A percentile compares a stretch with the other conserved stretches of the same genome.
These are phyloP conservation scores for Daldinia grandis DNA, from an alignment of 495 filamentous ascomycete species.

Conservation along the genomic window DNA sequence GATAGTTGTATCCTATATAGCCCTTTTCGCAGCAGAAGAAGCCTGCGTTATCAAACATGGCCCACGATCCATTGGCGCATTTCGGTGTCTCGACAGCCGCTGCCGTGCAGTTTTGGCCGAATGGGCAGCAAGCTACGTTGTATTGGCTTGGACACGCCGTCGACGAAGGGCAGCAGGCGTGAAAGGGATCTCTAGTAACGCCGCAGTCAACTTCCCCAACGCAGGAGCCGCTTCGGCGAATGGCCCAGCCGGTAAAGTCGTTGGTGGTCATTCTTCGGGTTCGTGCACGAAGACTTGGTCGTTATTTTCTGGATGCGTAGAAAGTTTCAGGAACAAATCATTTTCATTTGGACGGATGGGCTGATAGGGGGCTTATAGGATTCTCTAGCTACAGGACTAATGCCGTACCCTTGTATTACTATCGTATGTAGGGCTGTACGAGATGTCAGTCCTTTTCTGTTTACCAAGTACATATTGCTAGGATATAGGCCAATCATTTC, in stretches of 20 bases:
- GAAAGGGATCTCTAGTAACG: constrained; percentile 8
- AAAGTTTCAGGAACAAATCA: not conserved
- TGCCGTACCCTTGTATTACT: not conserved
- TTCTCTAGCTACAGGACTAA: not conserved
- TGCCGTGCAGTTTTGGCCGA: constrained; percentile 26
- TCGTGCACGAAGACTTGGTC: not conserved
- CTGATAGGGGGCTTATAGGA: constrained; percentile 1
- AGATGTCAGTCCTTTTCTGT: not conserved
- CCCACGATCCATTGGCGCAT: constrained; percentile 34
- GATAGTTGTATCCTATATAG: constrained; percentile 24
- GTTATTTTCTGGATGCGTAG: not conserved
- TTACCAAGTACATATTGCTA: not conserved
- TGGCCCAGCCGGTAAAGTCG: constrained; percentile 29
- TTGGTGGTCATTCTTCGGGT: not conserved
- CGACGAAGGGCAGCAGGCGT: constrained; percentile 32
- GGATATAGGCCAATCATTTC: not conserved
- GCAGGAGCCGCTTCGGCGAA: constrained; percentile 22
- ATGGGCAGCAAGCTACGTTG: constrained; percentile 28
- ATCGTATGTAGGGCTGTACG: not conserved
- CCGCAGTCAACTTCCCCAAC: constrained; percentile 30
- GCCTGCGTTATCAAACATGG: constrained; percentile 33
- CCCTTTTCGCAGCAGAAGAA: constrained; percentile 33
- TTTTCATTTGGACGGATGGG: not conserved
- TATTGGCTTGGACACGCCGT: constrained; percentile 28
- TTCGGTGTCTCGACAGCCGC: constrained; percentile 16